A percentile compares a stretch with the other conserved stretches of the same genome.
These are phyloP conservation scores for Biscogniauxia marginata DNA, from an alignment of 2,329 filamentous ascomycete genomes.

Conservation along the genomic window DNA sequence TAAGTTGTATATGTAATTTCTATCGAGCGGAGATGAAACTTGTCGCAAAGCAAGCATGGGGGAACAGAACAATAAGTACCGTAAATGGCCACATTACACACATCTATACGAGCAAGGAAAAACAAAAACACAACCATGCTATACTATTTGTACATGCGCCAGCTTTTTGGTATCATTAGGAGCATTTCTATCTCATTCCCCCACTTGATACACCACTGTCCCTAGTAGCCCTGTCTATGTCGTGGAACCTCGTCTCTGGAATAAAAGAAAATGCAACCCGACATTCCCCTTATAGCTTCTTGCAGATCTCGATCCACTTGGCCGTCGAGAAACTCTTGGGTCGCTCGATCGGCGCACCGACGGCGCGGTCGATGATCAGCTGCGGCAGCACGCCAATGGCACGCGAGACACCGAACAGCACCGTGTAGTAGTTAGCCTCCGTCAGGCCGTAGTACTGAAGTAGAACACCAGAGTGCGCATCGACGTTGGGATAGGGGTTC, in stretches of 20 bases:
- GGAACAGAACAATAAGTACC: conserved; percentile 3
- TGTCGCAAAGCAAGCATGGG: neutral
- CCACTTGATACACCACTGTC: conserved; percentile 28
- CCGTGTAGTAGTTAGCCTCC: conserved; percentile 99
- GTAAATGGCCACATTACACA: conserved; percentile 9
- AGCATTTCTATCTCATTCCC: conserved; percentile 29
- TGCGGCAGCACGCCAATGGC: conserved; percentile 98
- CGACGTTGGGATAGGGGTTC: conserved; percentile 99
- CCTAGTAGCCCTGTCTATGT: conserved; percentile 31
- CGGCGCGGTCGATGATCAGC: conserved; percentile 98
- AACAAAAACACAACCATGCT: conserved; percentile 27
- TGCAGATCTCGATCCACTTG: conserved; percentile 91
- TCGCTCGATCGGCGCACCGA: conserved; percentile 95
- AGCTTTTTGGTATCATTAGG: conserved; percentile 34
- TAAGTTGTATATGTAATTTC: neutral
- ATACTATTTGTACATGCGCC: conserved; percentile 33
- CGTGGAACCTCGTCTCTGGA: conserved; percentile 28
- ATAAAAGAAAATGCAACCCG: conserved; percentile 22
- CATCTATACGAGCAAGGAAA: conserved; percentile 2
- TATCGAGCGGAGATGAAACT: neutral
- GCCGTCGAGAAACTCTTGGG: conserved; percentile 99
- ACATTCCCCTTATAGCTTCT: conserved; percentile 70
- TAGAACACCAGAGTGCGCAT: conserved; percentile 97
- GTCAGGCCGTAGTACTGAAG: conserved; percentile 99
- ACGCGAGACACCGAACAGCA: conserved; percentile 97